Percentiles rank a stretch among this genome's conserved stretches.
phyloP scores from a whole-genome alignment of 805 yeast species.

The Grigorovia humatica region DNA sequence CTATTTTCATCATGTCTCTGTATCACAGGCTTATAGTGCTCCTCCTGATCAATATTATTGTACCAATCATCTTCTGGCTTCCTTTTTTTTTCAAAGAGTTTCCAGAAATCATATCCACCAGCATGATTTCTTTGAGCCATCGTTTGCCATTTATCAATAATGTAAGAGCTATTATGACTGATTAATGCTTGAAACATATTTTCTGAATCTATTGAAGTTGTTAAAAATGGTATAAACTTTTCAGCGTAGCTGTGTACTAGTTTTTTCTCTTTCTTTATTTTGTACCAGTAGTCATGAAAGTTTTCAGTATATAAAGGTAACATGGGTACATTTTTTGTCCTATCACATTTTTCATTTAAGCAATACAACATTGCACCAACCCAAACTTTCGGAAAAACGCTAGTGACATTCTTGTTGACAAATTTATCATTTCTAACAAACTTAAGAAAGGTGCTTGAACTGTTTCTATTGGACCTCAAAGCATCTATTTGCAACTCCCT shows the following conservation, averaged over 20 bases:
- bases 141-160: not conserved
- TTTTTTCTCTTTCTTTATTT: slow-evolving; percentile 19
- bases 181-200: not conserved
- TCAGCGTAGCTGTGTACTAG: slow-evolving; percentile 20
- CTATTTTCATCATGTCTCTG: not conserved
- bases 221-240: slow-evolving; percentile 48
- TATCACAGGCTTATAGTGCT: not conserved
- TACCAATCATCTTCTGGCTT: not conserved
- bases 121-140: not conserved
- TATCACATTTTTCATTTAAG: slow-evolving; percentile 28
- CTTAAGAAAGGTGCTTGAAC: slow-evolving; percentile 35
- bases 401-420: slow-evolving; percentile 34
- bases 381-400: slow-evolving; percentile 46
- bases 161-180: not conserved
- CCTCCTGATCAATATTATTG: not conserved
- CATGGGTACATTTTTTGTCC: slow-evolving; percentile 34
- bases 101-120: not conserved
- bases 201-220: slow-evolving; percentile 33
- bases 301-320: slow-evolving; percentile 53
- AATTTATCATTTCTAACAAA: slow-evolving; percentile 49
- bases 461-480: not conserved
- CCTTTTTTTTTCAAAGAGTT: not conserved
- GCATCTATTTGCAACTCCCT: not conserved
- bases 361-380: slow-evolving; percentile 59
- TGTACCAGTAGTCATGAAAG: slow-evolving; percentile 38